phyloP scores from a whole-genome alignment of 805 yeast genomes.

The Zygoascus bituminiphila region DNA sequence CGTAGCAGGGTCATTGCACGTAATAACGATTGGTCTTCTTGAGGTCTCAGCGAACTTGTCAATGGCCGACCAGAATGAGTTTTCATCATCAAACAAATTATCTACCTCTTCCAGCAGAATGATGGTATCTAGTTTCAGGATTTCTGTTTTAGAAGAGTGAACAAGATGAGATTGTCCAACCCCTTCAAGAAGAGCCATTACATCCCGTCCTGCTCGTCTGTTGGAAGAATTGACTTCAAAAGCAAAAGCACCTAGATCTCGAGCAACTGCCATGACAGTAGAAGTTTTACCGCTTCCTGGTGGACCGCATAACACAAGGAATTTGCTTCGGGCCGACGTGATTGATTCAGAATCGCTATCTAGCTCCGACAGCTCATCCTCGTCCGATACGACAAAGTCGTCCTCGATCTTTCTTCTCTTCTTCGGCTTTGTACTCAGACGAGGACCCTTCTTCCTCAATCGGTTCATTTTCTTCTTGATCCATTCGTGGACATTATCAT shows the following conservation, averaged over 20 bases:
- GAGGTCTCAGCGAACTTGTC: slow-evolving; percentile 51
- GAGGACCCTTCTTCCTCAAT: background rate
- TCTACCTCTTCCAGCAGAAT: slow-evolving; percentile 84
- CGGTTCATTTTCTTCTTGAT: slow-evolving; percentile 7
- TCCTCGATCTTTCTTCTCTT: slow-evolving; percentile 11
- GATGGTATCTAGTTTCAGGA: slow-evolving; percentile 41
- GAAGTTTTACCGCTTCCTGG: slow-evolving; percentile 74
- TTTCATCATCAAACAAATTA: slow-evolving; percentile 66
- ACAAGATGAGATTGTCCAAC: slow-evolving; percentile 79
- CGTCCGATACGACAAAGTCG: slow-evolving; percentile 26
- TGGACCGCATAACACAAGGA: slow-evolving; percentile 48
- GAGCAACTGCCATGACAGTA: slow-evolving; percentile 57
- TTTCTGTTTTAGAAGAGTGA: slow-evolving; percentile 28
- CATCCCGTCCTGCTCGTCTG: slow-evolving; percentile 62
- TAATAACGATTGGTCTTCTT: slow-evolving; percentile 61
- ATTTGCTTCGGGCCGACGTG: slow-evolving; percentile 1
- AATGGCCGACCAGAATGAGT: slow-evolving; percentile 70
- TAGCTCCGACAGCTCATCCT: slow-evolving; percentile 10
- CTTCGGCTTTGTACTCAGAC: background rate
- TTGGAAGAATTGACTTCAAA: slow-evolving; percentile 77
- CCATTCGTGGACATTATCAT: slow-evolving; percentile 12
- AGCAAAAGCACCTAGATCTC: slow-evolving; percentile 57
- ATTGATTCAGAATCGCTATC: slow-evolving; percentile 16
- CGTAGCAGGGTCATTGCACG: slow-evolving; percentile 35
- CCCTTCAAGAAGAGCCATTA: slow-evolving; percentile 58